These are phyloP conservation scores for Hemileia vastatrix DNA, from an alignment of 1,284 basidiomycete genomes.

Conservation along the genomic window DNA sequence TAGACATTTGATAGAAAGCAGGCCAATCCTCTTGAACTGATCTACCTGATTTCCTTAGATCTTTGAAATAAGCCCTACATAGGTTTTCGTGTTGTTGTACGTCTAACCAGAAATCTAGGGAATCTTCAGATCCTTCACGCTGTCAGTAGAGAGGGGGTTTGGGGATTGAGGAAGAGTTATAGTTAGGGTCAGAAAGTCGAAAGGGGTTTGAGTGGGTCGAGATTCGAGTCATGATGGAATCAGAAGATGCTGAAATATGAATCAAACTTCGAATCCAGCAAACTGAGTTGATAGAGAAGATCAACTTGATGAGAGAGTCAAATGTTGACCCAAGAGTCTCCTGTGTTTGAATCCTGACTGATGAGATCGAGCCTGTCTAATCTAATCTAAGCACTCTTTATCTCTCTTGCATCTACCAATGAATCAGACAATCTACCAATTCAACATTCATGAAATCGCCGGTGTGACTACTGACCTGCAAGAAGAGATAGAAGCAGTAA, in stretches of 20 bases:
- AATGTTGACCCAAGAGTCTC: neutral
- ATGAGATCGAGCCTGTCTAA: too few species aligned
- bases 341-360: constrained; percentile 51
- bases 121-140: constrained; percentile 84
- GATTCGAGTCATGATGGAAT: constrained; percentile 6
- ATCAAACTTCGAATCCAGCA: neutral
- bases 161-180: constrained; percentile 7
- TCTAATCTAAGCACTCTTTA: too few species aligned
- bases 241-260: neutral
- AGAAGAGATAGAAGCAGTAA: constrained; percentile 98
- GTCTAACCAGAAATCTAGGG: constrained; percentile 96
- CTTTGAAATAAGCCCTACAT: constrained; percentile 96
- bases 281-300: neutral
- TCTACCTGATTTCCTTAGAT: constrained; percentile 82
- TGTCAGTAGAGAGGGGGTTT: constrained; percentile 60
- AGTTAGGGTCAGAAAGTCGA: constrained; percentile 49
- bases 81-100: constrained; percentile 98
- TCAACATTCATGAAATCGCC: too few species aligned
- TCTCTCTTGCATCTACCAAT: too few species aligned
- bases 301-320: constrained; percentile 17
- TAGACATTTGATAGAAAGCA: constrained; percentile 84
- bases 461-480: too few species aligned
- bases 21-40: constrained; percentile 94
- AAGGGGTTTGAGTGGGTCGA: constrained; percentile 8
- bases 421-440: too few species aligned